Evolutionary conservation across 192 early-diverging fungal genomes (phyloP), one percentile per base, ranked within the genome.

Genomic region (Borealophlyctis nickersoniae): DNA sequence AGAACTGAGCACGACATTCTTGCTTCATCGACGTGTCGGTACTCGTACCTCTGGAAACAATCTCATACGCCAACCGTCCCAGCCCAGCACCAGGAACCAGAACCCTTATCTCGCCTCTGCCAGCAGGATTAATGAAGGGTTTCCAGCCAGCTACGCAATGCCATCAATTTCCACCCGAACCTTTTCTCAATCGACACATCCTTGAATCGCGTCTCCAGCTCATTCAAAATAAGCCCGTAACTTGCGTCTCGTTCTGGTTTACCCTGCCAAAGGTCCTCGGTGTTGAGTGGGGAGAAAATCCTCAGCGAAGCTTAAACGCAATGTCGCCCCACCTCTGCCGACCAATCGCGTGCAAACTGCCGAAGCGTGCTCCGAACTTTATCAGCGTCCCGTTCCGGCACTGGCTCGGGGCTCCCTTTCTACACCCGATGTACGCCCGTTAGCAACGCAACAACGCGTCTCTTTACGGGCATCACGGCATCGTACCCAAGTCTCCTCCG

Each of bases 301-400:
- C 14, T 13, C 33, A 48, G 0, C 23, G 19, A 27, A 31, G 14
- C 30, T 22, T 62, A 26, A 16, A 62, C 31, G 52, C n/a, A 7
- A 36, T 14, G 24, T 5, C 5, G 1, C 32, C 77, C 49, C 82
- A 88, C 88, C 53, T 94, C 92, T 29, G 36, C 79, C 16, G 89
- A 83, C 96, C 96, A 99, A 69, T 99, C 96, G 24, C 96, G 80
- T 31, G 93, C 92, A 83, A 98, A 91, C 69, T 98, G 96, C 62
- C 90, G 87, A 54, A 98, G 72, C 0, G 92, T 97, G 55, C 87
- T 89, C 27, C 89, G 80, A 11, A 97, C 82, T 62, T 93, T 96
- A 60, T 94, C 92, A 87, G 94, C 91, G 53, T 95, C 89, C 34
- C 71, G 70, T 35, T 90, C 86, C n/a, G 65, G 75, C 13, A 84